A percentile compares a stretch with the other conserved stretches of the same genome.
Conservation (phyloP, 345 rosid species). For the Brassica napus region DNA sequence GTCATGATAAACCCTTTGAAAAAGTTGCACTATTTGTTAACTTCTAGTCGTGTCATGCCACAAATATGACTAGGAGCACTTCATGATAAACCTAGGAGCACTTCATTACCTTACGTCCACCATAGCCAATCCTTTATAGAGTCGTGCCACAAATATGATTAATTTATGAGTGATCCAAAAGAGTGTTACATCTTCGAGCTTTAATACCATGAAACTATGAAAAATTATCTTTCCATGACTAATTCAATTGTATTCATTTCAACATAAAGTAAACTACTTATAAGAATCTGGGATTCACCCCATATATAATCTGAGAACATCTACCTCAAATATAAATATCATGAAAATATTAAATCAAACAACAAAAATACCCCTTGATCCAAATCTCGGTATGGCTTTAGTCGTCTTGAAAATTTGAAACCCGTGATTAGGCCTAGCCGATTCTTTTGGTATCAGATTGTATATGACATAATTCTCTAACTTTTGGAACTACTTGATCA, state of each 20-base stretch:
- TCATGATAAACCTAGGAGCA: background rate
- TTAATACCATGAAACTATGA: background rate
- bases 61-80: background rate
- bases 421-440: background rate
- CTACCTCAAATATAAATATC: background rate
- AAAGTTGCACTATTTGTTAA: background rate
- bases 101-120: background rate
- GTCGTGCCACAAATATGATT: background rate
- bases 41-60: background rate
- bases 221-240: background rate
- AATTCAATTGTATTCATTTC: background rate
- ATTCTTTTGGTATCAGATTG: background rate
- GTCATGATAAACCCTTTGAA: background rate
- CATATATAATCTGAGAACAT: background rate
- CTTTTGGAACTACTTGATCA: background rate
- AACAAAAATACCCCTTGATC: background rate
- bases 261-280: background rate
- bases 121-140: background rate
- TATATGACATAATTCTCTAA: background rate
- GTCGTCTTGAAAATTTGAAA: background rate
- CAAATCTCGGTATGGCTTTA: background rate
- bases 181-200: background rate
- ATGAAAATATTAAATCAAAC: background rate
- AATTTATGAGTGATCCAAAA: background rate
- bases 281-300: background rate